Evolutionary conservation across 23 red algal genomes (phyloP).

Genomic region (Agarophyton chilense): DNA sequence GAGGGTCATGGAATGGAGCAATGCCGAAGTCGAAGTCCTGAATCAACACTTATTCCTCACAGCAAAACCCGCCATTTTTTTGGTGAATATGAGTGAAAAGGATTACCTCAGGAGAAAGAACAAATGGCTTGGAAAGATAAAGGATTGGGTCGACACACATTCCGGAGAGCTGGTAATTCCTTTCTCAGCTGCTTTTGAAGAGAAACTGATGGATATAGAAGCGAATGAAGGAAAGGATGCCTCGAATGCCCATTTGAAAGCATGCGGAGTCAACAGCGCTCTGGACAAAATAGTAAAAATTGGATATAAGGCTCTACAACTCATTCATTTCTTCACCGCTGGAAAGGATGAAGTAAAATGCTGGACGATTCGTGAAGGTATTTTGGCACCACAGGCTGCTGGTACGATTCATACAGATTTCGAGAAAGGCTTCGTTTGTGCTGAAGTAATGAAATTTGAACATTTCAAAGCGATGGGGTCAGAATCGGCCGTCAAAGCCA

Average conservation of each 20-base stretch:
- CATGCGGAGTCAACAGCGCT: conserved; percentile 48
- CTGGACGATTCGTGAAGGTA: conserved; percentile 93
- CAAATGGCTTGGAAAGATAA: conserved; percentile 96
- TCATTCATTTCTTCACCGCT: conserved; percentile 99
- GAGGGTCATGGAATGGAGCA: conserved; percentile 78
- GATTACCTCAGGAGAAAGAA: conserved; percentile 95
- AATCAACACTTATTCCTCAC: conserved; percentile 93
- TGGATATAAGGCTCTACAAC: conserved; percentile 75
- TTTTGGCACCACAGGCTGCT: conserved; percentile 94
- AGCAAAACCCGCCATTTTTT: conserved; percentile 87
- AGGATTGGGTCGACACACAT: conserved; percentile 92
- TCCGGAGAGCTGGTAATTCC: conserved; percentile 87
- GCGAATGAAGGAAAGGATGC: conserved; percentile 63
- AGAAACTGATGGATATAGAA: conserved; percentile 74
- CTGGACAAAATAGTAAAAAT: conserved; percentile 81
- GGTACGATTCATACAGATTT: conserved; percentile 98
- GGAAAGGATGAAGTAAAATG: conserved; percentile 93
- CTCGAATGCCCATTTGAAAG: conserved; percentile 53
- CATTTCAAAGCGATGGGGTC: conserved; percentile 78
- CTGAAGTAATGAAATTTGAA: conserved; percentile 90
- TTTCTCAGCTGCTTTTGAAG: conserved; percentile 82
- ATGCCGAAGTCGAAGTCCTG: conserved; percentile 86
- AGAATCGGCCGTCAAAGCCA: conserved; percentile 85
- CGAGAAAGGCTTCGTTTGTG: conserved; percentile 95
- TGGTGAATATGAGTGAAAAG: conserved; percentile 94